Evolutionary conservation across 139 green algal species (phyloP).

Genomic region (Ettlia oleoabundans): DNA sequence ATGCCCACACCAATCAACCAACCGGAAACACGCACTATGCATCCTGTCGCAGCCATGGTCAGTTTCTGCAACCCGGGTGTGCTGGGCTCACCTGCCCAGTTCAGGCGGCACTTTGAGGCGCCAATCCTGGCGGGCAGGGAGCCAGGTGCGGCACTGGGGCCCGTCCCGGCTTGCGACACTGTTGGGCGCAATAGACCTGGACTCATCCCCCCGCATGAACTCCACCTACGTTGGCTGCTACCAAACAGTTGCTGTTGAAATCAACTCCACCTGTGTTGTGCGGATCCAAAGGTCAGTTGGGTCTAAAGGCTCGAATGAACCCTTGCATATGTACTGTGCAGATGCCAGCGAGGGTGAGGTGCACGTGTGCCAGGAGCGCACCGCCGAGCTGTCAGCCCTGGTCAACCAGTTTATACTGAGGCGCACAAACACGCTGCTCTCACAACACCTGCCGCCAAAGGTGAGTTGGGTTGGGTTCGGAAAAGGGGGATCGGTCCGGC

Average conservation of each 20-base stretch:
- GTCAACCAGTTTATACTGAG: constrained; percentile 98
- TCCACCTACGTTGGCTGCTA: too few species aligned
- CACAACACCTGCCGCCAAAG: constrained; percentile 96
- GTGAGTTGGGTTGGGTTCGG: constrained; percentile 31
- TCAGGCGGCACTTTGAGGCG: constrained; percentile 77
- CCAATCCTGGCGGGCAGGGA: constrained; percentile 89
- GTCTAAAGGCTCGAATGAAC: too few species aligned
- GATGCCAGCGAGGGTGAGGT: constrained; percentile 28
- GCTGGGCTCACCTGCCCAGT: constrained; percentile 81
- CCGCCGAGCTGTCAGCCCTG: constrained; percentile 82
- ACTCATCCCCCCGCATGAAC: too few species aligned
- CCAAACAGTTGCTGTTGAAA: too few species aligned
- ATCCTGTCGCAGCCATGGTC: constrained; percentile 83
- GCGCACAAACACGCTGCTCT: constrained; percentile 95
- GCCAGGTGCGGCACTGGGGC: constrained; percentile 69
- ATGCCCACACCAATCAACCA: not conserved
- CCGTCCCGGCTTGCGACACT: too few species aligned
- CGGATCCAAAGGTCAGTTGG: too few species aligned
- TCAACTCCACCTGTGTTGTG: too few species aligned
- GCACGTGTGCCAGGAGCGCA: constrained; percentile 67
- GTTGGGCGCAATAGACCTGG: too few species aligned
- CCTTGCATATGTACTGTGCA: too few species aligned
- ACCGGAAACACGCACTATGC: not conserved
- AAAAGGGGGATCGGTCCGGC: not conserved
- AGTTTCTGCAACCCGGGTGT: constrained; percentile 97